A percentile compares a stretch with the other conserved stretches of the same genome.
Evolutionary conservation across 78 protist species (phyloP).

Genomic region (Chrysochromulina parva): DNA sequence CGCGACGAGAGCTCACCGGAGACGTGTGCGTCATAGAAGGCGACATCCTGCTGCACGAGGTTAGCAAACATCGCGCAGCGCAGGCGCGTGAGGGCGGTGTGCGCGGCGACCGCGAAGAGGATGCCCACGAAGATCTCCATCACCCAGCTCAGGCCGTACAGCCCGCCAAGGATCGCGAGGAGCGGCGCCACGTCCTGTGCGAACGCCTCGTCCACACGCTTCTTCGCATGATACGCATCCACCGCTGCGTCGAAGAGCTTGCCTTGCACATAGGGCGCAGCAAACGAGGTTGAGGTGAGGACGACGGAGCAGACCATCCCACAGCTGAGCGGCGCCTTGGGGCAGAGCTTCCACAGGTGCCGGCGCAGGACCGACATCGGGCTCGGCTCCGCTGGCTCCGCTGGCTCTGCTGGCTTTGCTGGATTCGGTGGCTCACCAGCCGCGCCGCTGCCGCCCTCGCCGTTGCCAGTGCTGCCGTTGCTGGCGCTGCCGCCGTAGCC

Average conservation of each 20-base stretch:
- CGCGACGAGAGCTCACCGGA: slow-evolving; percentile 1
- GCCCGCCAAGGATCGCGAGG: background rate
- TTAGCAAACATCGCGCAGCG: background rate
- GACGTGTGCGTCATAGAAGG: background rate
- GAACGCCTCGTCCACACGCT: background rate
- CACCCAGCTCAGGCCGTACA: background rate
- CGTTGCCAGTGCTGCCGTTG: too few relatives aligned
- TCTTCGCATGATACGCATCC: background rate
- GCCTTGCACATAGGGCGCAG: slow-evolving; percentile 11
- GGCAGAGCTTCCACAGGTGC: background rate
- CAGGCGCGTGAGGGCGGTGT: background rate
- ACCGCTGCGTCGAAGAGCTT: background rate
- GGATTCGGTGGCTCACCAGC: too few relatives aligned
- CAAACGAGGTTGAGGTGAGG: background rate
- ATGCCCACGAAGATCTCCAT: background rate
- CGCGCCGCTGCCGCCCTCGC: too few relatives aligned
- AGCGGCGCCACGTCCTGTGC: background rate
- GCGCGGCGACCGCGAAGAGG: background rate
- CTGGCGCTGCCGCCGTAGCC: too few relatives aligned
- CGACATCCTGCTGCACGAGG: background rate
- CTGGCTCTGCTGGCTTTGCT: too few relatives aligned
- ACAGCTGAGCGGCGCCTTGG: background rate
- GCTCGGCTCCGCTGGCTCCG: too few relatives aligned
- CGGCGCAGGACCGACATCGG: too few relatives aligned
- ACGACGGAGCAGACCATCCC: background rate